Percentiles rank a stretch among this genome's conserved stretches.
phyloP scores from a whole-genome alignment of 345 rosid species.

The Citrus sp. region DNA sequence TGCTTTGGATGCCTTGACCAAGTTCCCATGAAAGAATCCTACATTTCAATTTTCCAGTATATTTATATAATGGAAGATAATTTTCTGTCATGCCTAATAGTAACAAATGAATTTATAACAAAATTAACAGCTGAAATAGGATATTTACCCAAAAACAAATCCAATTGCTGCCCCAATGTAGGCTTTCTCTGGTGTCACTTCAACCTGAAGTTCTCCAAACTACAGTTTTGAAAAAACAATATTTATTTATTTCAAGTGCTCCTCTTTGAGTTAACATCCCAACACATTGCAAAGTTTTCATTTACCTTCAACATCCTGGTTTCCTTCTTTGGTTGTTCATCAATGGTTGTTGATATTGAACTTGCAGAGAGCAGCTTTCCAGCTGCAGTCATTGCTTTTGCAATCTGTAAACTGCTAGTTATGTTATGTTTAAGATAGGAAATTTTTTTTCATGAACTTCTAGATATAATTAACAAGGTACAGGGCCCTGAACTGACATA shows the following conservation, averaged over 20 bases:
- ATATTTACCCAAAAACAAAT: conserved; percentile 63
- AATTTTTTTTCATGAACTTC: background rate
- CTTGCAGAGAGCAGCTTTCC: conserved; percentile 61
- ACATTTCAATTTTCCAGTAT: conserved; percentile 17
- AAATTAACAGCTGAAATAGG: conserved; percentile 2
- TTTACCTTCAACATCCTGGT: conserved; percentile 72
- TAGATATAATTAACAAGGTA: background rate
- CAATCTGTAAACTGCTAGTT: conserved; percentile 47
- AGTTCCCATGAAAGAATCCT: conserved; percentile 87
- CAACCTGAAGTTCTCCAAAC: conserved; percentile 96
- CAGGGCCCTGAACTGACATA: background rate
- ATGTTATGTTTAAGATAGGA: background rate
- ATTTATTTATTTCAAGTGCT: background rate
- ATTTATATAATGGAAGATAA: background rate
- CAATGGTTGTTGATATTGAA: conserved; percentile 29
- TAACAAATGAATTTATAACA: background rate
- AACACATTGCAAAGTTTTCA: background rate
- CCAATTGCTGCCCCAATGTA: conserved; percentile 69
- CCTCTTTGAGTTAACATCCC: background rate
- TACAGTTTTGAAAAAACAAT: conserved; percentile 25
- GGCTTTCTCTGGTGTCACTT: conserved; percentile 66
- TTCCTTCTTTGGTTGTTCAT: conserved; percentile 40
- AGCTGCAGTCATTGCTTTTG: conserved; percentile 65
- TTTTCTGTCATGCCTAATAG: background rate
- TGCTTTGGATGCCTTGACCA: conserved; percentile 65